These are phyloP conservation scores for Leccinum subgranulosum DNA, from an alignment of 768 basidiomycete genomes.

Conservation along the genomic window DNA sequence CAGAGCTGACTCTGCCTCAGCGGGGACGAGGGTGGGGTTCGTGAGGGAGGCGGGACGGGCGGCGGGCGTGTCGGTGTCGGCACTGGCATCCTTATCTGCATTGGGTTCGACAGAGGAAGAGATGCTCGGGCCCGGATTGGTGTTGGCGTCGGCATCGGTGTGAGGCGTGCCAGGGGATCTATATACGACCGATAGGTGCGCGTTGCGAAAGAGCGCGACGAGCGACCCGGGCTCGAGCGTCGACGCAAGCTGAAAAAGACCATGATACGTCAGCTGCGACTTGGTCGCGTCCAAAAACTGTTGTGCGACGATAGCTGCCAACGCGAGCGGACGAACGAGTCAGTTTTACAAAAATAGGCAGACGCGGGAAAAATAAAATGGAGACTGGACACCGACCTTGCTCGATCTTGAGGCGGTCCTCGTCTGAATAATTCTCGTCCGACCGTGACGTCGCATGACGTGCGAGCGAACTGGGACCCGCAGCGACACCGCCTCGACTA, in stretches of 20 bases:
- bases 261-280: slow-evolving; percentile 87
- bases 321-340: not conserved
- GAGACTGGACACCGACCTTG: slow-evolving; percentile 49
- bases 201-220: slow-evolving; percentile 88
- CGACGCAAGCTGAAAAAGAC: slow-evolving; percentile 73
- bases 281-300: slow-evolving; percentile 66
- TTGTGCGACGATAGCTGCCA: slow-evolving; percentile 61
- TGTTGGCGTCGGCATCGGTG: not conserved
- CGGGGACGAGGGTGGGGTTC: slow-evolving; percentile 7
- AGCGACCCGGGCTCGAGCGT: slow-evolving; percentile 49
- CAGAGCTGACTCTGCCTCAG: slow-evolving; percentile 40
- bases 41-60: not conserved
- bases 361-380: too few relatives aligned
- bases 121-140: too few relatives aligned
- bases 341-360: not conserved
- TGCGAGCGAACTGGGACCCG: slow-evolving; percentile 5
- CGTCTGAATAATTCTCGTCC: slow-evolving; percentile 39
- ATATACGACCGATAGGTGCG: slow-evolving; percentile 86
- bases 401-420: slow-evolving; percentile 61
- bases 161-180: slow-evolving; percentile 36
- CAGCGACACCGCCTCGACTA: not conserved
- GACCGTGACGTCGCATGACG: slow-evolving; percentile 1
- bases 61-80: too few relatives aligned
- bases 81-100: not conserved
- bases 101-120: too few relatives aligned